Base-by-base conservation (phyloP, 192 early-diverging fungal species). In the Mortierella claussenii region DNA sequence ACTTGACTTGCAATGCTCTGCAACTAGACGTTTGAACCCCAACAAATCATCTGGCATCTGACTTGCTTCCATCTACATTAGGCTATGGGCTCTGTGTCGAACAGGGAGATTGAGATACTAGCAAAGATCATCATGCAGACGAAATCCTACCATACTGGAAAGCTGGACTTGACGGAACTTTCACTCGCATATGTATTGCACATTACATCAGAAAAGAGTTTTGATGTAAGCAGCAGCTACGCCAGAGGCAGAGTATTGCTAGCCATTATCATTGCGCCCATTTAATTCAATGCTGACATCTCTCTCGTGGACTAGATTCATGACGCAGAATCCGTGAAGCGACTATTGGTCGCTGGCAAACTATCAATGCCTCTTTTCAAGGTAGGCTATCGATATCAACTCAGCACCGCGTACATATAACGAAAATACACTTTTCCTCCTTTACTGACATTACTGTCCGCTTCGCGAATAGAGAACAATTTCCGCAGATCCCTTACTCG, bases 111-210 rank as follows among this genome's bases (percentile, higher is more conserved):
- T 20, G 73, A 61, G 15, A 56, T 30, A 32, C 57, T 66, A 28
- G 73, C 73, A 27, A 76, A 62, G 56, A 76, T 76, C 37, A 67
- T 76, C 28, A 76, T 67, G 73, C 57, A 67, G 11, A 66, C 73
- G 50, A 54, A 27, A 17, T n/a, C 65, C 0, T 76, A 76, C 31
- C 23, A 60, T 28, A 61, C n/a, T 17, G 73, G 73, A 31, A 49
- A 45, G 18, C 36, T 76, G 21, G 59, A 76, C 30, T 51, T 76
- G 64, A 42, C 43, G 0, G 53, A 52, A 30, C 52, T 76, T 1
- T 47, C 59, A 28, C 33, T 65, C 10, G 37, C 50, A 8, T 76
- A 76, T n/a, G 28, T 76, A 6, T 13, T 34, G 0, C 73, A 76
- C 28, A 76, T 76, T 12, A 76, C 65, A 9, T 76, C 65, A 1